Conservation (phyloP, 257 asterid genomes). For the Rubia yunnanensis region DNA sequence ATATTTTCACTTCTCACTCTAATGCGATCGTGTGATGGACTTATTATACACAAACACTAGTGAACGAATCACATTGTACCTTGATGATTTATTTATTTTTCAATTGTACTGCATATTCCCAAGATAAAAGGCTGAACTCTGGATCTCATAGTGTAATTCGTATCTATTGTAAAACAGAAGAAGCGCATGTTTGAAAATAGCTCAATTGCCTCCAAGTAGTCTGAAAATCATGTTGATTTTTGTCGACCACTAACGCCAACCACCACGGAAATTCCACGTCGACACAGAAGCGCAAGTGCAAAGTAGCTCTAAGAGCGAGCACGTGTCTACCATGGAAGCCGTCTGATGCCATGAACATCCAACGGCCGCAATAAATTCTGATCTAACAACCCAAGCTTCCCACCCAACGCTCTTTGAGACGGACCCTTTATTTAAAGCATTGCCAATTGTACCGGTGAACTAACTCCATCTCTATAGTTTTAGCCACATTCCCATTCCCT, state of each 20-base stretch:
- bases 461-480: neutral
- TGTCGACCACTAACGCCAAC: conserved; percentile 6
- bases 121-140: no score
- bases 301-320: neutral
- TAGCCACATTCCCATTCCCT: neutral
- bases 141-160: no score
- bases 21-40: no score
- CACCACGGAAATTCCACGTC: neutral
- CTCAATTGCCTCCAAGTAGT: no score
- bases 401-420: conserved; percentile 6
- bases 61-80: no score
- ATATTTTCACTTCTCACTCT: no score
- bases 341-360: conserved; percentile 13
- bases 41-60: no score
- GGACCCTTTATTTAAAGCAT: conserved; percentile 13
- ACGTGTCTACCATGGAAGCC: conserved; percentile 3
- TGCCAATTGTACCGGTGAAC: conserved; percentile 1
- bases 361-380: conserved; percentile 3
- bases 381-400: conserved; percentile 16
- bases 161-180: no score
- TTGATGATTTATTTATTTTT: no score
- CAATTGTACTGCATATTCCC: no score
- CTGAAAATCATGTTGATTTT: neutral
- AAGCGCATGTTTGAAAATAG: no score
- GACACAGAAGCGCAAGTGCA: neutral